Conservation (phyloP, 2,329 filamentous ascomycete genomes). For the Talaromyces sp. region DNA sequence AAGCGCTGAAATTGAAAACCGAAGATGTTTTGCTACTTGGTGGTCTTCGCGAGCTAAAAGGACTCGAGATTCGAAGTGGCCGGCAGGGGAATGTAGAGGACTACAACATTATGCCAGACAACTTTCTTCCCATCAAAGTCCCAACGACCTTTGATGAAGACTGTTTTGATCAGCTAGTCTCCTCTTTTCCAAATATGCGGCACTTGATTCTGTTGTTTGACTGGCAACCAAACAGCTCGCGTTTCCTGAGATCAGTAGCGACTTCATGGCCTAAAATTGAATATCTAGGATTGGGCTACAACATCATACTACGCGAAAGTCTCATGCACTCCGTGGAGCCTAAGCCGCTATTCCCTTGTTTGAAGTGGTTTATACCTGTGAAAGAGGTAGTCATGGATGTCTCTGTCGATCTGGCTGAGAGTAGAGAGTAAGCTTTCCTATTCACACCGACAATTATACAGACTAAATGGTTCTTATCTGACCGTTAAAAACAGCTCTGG, state of each 20-base stretch:
- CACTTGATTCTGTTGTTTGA: conserved; percentile 3
- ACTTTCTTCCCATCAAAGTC: not conserved
- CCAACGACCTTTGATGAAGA: not conserved
- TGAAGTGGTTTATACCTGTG: not conserved
- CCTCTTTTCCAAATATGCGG: not conserved
- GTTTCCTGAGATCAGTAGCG: conserved; percentile 2
- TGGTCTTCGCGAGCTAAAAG: not conserved
- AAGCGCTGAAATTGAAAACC: not conserved
- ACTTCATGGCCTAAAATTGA: not conserved
- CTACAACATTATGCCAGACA: not conserved
- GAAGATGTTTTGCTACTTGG: not conserved
- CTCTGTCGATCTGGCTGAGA: not conserved
- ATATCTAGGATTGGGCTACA: conserved; percentile 2
- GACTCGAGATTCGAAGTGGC: conserved; percentile 1
- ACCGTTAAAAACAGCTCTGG: no score
- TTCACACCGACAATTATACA: no score
- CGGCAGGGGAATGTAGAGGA: not conserved
- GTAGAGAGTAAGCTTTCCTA: no score
- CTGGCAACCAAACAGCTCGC: not conserved
- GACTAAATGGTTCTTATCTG: no score
- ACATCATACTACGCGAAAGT: conserved; percentile 3
- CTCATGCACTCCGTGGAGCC: not conserved
- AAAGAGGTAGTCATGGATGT: not conserved
- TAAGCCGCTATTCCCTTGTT: not conserved
- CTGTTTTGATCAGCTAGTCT: conserved; percentile 1